These are phyloP conservation scores for Tetracladium marchalianum DNA, from an alignment of 495 filamentous ascomycete species.

Conservation along the genomic window DNA sequence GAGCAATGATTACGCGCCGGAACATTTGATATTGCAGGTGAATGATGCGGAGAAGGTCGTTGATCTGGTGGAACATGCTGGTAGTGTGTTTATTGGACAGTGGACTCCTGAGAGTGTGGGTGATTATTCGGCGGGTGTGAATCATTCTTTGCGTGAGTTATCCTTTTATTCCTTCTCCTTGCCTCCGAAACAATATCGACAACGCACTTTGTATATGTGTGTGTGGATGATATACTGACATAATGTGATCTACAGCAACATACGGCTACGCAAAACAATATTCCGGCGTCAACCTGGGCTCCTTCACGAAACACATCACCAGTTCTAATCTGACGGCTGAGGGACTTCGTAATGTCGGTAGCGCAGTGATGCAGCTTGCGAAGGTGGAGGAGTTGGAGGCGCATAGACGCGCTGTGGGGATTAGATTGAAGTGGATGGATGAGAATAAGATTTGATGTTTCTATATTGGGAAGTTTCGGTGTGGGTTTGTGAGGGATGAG, in stretches of 20 bases:
- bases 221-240: too few relatives aligned
- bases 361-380: slow-evolving; percentile 86
- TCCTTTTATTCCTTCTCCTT: background rate
- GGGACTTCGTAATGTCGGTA: slow-evolving; percentile 71
- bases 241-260: too few relatives aligned
- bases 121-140: slow-evolving; percentile 95
- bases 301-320: slow-evolving; percentile 95
- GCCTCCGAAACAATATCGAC: background rate
- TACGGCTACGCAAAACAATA: slow-evolving; percentile 98
- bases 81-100: slow-evolving; percentile 85
- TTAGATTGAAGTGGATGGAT: slow-evolving; percentile 64
- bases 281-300: slow-evolving; percentile 90
- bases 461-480: background rate
- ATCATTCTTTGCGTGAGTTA: slow-evolving; percentile 88
- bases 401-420: slow-evolving; percentile 83
- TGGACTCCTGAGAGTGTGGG: slow-evolving; percentile 98
- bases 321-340: slow-evolving; percentile 79
- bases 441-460: slow-evolving; percentile 17
- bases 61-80: slow-evolving; percentile 80
- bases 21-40: slow-evolving; percentile 91
- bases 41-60: slow-evolving; percentile 61
- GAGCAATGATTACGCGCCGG: slow-evolving; percentile 93
- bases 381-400: slow-evolving; percentile 93
- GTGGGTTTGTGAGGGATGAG: too few relatives aligned
- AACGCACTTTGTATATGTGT: too few relatives aligned